Evolutionary conservation across 1,284 basidiomycete genomes (phyloP).

Genomic region (Sphagnurus paluster): DNA sequence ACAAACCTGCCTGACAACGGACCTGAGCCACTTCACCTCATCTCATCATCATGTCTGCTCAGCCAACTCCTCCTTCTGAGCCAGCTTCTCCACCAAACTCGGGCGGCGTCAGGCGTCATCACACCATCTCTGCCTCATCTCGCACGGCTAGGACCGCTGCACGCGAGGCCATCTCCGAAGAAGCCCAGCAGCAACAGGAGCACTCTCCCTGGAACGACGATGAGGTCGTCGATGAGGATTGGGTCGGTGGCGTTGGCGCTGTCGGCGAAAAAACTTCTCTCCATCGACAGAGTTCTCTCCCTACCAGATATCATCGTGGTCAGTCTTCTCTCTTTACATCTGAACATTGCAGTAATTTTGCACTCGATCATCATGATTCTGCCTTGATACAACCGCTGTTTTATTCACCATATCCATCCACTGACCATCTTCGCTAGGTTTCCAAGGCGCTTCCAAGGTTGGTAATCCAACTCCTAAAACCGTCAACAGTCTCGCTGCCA

Average conservation of each 20-base stretch:
- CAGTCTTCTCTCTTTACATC: slow-evolving; percentile 24
- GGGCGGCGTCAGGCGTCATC: slow-evolving; percentile 67
- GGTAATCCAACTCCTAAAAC: slow-evolving; percentile 68
- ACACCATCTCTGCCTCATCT: slow-evolving; percentile 79
- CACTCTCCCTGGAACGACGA: slow-evolving; percentile 70
- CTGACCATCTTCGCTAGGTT: slow-evolving; percentile 26
- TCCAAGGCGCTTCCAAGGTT: slow-evolving; percentile 48
- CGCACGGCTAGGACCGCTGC: slow-evolving; percentile 58
- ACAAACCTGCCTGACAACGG: not conserved
- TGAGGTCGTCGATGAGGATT: slow-evolving; percentile 74
- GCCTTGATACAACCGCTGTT: slow-evolving; percentile 19
- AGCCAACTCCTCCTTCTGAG: slow-evolving; percentile 32
- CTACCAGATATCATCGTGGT: slow-evolving; percentile 80
- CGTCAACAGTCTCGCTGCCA: slow-evolving; percentile 79
- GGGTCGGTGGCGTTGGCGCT: slow-evolving; percentile 76
- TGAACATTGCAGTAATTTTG: slow-evolving; percentile 17
- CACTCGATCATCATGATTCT: slow-evolving; percentile 23
- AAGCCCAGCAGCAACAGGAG: slow-evolving; percentile 62
- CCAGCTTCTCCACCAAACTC: slow-evolving; percentile 44
- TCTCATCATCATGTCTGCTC: slow-evolving; percentile 33
- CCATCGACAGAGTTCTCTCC: slow-evolving; percentile 78
- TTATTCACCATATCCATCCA: slow-evolving; percentile 13
- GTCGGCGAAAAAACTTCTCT: slow-evolving; percentile 79
- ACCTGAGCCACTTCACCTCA: slow-evolving; percentile 6
- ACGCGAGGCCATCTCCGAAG: slow-evolving; percentile 68